Conservation (phyloP, 208 protist genomes). For the Tritrichomonas foetus region DNA sequence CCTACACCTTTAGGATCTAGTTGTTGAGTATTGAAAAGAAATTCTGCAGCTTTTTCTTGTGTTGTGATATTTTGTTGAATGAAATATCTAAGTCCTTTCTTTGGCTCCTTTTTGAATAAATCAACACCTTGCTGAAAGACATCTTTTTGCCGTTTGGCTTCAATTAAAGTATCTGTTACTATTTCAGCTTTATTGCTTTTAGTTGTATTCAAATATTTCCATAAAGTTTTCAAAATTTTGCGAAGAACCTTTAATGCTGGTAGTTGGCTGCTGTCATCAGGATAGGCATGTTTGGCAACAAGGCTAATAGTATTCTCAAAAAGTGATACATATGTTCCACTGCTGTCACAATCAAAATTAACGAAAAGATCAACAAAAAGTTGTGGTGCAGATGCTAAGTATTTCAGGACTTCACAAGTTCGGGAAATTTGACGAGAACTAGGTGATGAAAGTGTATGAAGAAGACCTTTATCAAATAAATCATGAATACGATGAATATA, state of each 20-base stretch:
- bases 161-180: background rate
- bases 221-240: background rate
- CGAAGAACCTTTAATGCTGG: background rate
- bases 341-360: background rate
- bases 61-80: background rate
- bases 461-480: background rate
- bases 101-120: background rate
- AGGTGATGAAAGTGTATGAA: background rate
- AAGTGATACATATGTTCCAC: background rate
- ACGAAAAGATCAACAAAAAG: background rate
- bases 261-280: background rate
- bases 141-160: background rate
- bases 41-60: background rate
- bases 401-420: background rate
- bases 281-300: background rate
- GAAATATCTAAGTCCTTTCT: constrained; percentile 3
- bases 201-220: background rate
- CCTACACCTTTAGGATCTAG: background rate
- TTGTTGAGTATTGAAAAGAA: background rate
- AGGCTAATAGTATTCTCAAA: background rate
- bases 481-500: background rate
- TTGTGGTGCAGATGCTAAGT: background rate
- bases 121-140: background rate
- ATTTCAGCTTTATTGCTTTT: background rate
- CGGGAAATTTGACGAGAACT: background rate